Evolutionary conservation across 192 early-diverging fungal genomes (phyloP), one percentile per base, ranked within the genome.

Genomic region (Linnemannia hyalina): DNA sequence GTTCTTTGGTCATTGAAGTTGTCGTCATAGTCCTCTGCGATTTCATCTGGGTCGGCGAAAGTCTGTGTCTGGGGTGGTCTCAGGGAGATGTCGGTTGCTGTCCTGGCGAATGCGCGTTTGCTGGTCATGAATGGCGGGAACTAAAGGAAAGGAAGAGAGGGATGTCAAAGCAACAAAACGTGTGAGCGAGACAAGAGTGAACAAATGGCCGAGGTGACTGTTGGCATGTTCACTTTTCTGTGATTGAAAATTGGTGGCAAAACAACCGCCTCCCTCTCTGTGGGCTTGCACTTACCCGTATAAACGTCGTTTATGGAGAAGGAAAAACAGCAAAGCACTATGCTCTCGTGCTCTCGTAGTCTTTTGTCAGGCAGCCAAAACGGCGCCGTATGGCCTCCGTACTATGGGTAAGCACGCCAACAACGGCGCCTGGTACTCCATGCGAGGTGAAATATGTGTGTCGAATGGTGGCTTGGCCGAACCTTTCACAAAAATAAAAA

Each of bases 71-170:
- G 78, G 16, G 78, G 78, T 29, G 79, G 81, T 52, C 46, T 75
- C 52, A 82, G 36, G 22, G 81, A 76, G 23, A 82, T 76, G 75
- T 77, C 81, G 32, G 81, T 82, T 32, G 81, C 75, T 15, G 81
- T 82, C 55, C 81, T 76, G 41, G 75, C 70, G 42, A 73, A 82
- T 73, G 75, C 47, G 16, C 81, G 81, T 73, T 75, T 74, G 26
- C 22, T 69, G 38, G 52, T 76, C 81, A 82, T 82, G 49, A 47
- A 65, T 32, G 60, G 60, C 60, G 13, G 26, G 29, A 32, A 29
- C 60, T 15, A n/a, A 26, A 3, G 71, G 7, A 32, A n/a, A n/a
- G 20, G 44, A 72, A 13, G 18, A 8, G 44, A 44, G 23, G n/a
- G 42, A 46, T 13, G 6, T 29, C 7, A 18, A 46, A n/a, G 29